These are phyloP conservation scores for Tuber brumale DNA, from an alignment of 495 filamentous ascomycete genomes.

Conservation along the genomic window DNA sequence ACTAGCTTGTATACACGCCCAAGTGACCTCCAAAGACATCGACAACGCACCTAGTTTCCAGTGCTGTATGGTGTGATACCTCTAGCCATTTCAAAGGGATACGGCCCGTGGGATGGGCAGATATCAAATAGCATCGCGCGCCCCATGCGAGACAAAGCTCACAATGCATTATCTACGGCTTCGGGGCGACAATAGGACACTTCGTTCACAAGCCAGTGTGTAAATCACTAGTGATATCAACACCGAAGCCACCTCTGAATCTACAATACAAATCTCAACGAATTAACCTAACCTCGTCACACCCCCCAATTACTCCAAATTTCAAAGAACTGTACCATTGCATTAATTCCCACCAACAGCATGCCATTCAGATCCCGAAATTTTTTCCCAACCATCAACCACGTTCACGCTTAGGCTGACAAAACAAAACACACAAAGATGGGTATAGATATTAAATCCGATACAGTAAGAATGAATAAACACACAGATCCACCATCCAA, in stretches of 20 bases:
- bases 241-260: neutral
- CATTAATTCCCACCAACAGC: constrained; percentile 4
- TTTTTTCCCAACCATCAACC: constrained; percentile 3
- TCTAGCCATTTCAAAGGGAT: neutral
- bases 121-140: neutral
- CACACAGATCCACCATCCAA: constrained; percentile 8
- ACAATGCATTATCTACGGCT: neutral
- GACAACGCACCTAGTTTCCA: neutral
- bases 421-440: constrained; percentile 20
- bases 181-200: neutral
- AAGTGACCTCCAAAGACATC: neutral
- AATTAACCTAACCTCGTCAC: neutral
- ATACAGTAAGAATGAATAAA: constrained; percentile 35
- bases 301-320: neutral
- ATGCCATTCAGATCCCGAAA: constrained; percentile 3
- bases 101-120: neutral
- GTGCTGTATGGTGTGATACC: neutral
- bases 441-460: constrained; percentile 38
- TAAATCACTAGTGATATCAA: neutral
- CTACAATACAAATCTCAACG: neutral
- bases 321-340: constrained; percentile 3
- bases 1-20: neutral
- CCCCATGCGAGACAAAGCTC: neutral
- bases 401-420: neutral
- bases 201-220: neutral